Evolutionary conservation across 208 protist species (phyloP), one percentile per base, ranked within the genome.

Genomic region (Angomonas ambiguus): DNA sequence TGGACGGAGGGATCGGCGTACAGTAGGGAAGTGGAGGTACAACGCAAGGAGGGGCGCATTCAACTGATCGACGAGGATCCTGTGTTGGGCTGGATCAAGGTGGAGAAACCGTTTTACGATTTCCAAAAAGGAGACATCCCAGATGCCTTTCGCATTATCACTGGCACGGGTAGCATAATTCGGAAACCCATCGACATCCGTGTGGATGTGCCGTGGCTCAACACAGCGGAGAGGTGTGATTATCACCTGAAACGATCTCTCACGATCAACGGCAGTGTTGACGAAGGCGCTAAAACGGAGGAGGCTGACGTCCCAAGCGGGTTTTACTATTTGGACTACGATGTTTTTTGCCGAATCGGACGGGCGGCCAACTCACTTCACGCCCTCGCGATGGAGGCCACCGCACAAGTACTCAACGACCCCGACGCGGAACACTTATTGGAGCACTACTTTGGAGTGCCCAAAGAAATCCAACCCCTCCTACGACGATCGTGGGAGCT

Each of bases 261-360:
- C 22, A 68, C 69, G 11, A 70, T 70, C 34, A 57, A 73, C 60
- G 69, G 74, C 51, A 45, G 42, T 51, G 63, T 83, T 28, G 74
- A 65, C 25, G 65, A 68, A 13, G 77, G 59, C 5, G 80, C 72
- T 1, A 45, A 51, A 18, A 80, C 79, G 2, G 59, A 59, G 34
- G 71, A 73, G 38, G 41, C 33, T 42, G 80, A 88, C 62, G 81
- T 88, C 24, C 78, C 84, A 18, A 63, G 76, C 18, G 84, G 76
- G 13, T 91, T 85, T 51, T 94, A 91, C 75, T 74, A 82, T 34
- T 58, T 88, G 35, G 88, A 91, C 77, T 87, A 87, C 60, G 74
- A 94, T 71, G 88, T 90, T 72, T 94, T 77, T 74, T 77, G 69
- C 64, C 77, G 76, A 20, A 76, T 94, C 45, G 60, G 82, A 34